Evolutionary conservation across 306 rosid genomes (phyloP).

Genomic region (Sindora glabra): DNA sequence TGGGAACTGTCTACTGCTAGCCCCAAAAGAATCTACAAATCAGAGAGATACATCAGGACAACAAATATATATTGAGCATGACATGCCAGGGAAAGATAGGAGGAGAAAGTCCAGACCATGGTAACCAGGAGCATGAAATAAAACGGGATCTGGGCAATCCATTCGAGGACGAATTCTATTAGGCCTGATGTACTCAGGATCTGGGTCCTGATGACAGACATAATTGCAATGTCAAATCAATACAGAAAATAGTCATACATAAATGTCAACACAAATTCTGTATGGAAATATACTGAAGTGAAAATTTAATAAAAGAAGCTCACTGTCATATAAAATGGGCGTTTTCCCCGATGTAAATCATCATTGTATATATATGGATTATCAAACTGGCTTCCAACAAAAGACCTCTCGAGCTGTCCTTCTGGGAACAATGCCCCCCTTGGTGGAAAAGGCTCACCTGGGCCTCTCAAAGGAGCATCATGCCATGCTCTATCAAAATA

Average conservation of each 20-base stretch:
- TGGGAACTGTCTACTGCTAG: slow-evolving; percentile 42
- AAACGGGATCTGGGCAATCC: slow-evolving; percentile 50
- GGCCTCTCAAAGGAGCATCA: slow-evolving; percentile 43
- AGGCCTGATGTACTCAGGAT: slow-evolving; percentile 58
- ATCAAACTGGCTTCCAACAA: slow-evolving; percentile 41
- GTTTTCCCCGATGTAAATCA: slow-evolving; percentile 49
- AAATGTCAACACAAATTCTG: background rate
- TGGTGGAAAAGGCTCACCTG: slow-evolving; percentile 37
- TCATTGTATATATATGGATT: slow-evolving; percentile 46
- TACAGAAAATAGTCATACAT: background rate
- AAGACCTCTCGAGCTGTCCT: slow-evolving; percentile 38
- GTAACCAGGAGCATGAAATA: slow-evolving; percentile 33
- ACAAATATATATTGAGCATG: background rate
- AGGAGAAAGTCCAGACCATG: slow-evolving; percentile 33
- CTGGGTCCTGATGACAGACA: slow-evolving; percentile 45
- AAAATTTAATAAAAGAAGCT: slow-evolving; percentile 9
- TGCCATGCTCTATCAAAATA: slow-evolving; percentile 44
- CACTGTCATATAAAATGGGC: slow-evolving; percentile 64
- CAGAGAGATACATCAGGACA: background rate
- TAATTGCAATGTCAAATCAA: slow-evolving; percentile 6
- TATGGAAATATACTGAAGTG: background rate
- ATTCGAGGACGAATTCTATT: slow-evolving; percentile 53
- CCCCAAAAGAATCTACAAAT: slow-evolving; percentile 39
- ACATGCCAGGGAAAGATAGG: background rate
- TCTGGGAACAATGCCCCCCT: slow-evolving; percentile 56